Percentiles rank a stretch among this genome's conserved stretches.
Conservation (phyloP, 2,329 filamentous ascomycete genomes). For the Penicillium sp. region DNA sequence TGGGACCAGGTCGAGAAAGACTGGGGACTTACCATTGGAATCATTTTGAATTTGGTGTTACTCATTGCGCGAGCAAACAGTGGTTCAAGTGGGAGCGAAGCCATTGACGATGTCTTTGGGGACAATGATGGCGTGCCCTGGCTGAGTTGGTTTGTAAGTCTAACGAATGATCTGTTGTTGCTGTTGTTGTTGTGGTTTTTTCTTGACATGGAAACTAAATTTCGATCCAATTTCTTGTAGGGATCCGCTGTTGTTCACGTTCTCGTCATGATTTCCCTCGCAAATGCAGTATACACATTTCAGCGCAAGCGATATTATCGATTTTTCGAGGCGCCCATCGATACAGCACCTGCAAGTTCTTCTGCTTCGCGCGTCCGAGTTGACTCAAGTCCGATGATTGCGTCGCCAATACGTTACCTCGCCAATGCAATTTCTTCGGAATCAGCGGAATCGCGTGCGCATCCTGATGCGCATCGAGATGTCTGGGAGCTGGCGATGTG, state of each 20-base stretch:
- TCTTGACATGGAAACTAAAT: background rate
- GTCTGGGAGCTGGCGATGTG: slow-evolving; percentile 94
- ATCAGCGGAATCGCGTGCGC: slow-evolving; percentile 72
- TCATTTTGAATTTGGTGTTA: slow-evolving; percentile 72
- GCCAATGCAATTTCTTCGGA: slow-evolving; percentile 61
- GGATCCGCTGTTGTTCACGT: slow-evolving; percentile 64
- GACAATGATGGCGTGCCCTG: slow-evolving; percentile 61
- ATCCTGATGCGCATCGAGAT: slow-evolving; percentile 68
- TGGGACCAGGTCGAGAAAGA: slow-evolving; percentile 73
- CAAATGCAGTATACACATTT: slow-evolving; percentile 78
- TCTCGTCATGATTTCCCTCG: slow-evolving; percentile 59
- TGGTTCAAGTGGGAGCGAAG: slow-evolving; percentile 44
- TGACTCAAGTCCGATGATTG: slow-evolving; percentile 70
- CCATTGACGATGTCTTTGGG: slow-evolving; percentile 76
- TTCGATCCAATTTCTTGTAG: slow-evolving; percentile 37
- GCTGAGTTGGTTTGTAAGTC: slow-evolving; percentile 59
- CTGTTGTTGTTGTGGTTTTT: background rate
- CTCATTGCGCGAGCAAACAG: slow-evolving; percentile 77
- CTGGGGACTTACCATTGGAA: slow-evolving; percentile 68
- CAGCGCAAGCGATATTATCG: slow-evolving; percentile 78
- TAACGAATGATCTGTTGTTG: background rate
- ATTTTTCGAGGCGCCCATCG: slow-evolving; percentile 80
- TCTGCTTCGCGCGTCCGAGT: slow-evolving; percentile 85
- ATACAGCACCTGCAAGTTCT: slow-evolving; percentile 67
- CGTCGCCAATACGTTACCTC: slow-evolving; percentile 72